These are phyloP conservation scores for Adenanthera pavonina DNA, from an alignment of 306 rosid genomes.

Conservation along the genomic window DNA sequence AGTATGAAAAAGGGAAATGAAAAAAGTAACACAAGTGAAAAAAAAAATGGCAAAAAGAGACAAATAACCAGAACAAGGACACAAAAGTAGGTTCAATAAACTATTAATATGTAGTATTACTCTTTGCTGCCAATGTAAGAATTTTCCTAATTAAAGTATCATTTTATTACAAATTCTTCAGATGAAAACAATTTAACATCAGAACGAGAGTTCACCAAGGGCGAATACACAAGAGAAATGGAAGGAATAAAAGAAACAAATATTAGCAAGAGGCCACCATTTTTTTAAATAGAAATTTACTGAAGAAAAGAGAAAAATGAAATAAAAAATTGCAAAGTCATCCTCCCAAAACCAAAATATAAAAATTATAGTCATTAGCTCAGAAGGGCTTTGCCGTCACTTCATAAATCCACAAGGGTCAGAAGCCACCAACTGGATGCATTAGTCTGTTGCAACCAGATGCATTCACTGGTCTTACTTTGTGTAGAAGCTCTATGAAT, in stretches of 20 bases:
- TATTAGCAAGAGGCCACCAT: not conserved
- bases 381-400: no score
- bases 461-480: no score
- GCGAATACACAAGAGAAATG: not conserved
- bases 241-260: not conserved
- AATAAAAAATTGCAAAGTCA: no score
- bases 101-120: not conserved
- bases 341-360: no score
- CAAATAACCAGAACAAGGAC: conserved; percentile 19
- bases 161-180: conserved; percentile 14
- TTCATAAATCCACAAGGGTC: no score
- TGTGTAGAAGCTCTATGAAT: no score
- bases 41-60: not conserved
- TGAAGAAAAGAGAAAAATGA: no score
- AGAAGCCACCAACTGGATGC: no score
- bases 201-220: not conserved
- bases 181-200: conserved; percentile 16
- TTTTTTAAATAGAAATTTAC: no score
- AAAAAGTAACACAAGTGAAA: not conserved
- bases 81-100: not conserved
- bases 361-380: no score
- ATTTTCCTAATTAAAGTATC: not conserved
- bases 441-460: no score
- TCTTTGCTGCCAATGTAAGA: not conserved
- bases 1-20: not conserved